Percentiles rank a stretch among this genome's conserved stretches.
Evolutionary conservation across 345 rosid species (phyloP).

Genomic region (Salix udensis): DNA sequence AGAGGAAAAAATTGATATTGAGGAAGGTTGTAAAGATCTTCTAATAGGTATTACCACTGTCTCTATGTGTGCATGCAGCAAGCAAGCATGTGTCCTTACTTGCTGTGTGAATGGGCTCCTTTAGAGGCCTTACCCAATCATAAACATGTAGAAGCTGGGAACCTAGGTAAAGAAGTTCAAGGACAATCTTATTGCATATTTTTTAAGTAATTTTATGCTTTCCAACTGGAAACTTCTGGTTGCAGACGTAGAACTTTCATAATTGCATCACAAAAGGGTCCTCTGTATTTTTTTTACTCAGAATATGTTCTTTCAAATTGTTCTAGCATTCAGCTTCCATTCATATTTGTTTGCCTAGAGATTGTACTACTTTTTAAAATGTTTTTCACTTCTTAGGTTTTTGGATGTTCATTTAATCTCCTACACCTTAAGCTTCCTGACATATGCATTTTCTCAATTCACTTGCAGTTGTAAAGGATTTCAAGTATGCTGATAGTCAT

Average conservation of each 20-base stretch:
- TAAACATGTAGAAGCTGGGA: neutral
- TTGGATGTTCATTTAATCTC: neutral
- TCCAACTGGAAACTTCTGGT: no score
- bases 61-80: no score
- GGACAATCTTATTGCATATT: neutral
- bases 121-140: neutral
- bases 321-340: neutral
- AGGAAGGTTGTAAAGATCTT: neutral
- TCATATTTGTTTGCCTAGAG: neutral
- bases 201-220: neutral
- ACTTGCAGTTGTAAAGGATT: conserved; percentile 66
- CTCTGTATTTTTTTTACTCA: no score
- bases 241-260: neutral
- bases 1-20: neutral
- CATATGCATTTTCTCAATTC: neutral
- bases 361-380: no score
- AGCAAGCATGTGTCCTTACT: neutral
- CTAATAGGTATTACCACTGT: neutral
- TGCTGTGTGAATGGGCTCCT: neutral
- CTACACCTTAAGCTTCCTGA: neutral
- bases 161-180: neutral
- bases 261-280: neutral
- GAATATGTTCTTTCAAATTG: neutral
- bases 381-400: neutral
- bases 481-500: conserved; percentile 81